Evolutionary conservation across 164 flowering plant genomes (phyloP), one percentile per base, ranked within the genome.

Genomic region (Liquidambar formosana): DNA sequence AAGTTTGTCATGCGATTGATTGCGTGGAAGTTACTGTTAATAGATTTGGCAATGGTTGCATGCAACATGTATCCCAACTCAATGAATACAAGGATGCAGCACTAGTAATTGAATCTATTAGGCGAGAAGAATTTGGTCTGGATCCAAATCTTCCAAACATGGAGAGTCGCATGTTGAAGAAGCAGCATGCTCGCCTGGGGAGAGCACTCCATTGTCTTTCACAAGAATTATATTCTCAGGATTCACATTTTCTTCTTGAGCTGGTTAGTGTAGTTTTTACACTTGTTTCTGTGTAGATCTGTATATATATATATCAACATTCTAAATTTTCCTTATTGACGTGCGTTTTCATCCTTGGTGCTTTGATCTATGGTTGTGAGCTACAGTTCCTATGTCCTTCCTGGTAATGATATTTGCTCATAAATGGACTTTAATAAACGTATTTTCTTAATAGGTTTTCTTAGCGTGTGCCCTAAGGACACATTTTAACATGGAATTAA

Each of bases 171-270:
- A 78, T 96, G 84, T 73, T 96, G 72, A 77, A 79, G 78, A 96
- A 93, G 84, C 99, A 96, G 74, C 99, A 96, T 89, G 97, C 97
- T 72, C 92, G 97, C 28, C 78, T 93, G 38, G 98, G 99, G 61
- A 86, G 97, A 80, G 97, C 98, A 19, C 91, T 96, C 65, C 94
- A 89, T 66, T 93, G 98, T 78, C 97, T 96, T 64, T 91, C 99
- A 2, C 92, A 90, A 64, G 97, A 93, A 72, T 77, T 96, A 65
- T 96, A 96, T 77, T 96, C 98, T 53, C 95, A 96, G 73, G 99
- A 96, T 84, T 96, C 99, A 49, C 99, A 96, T 82, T 91, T 95
- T 81, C 86, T 96, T 67, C 92, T 96, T 68, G 99, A 96, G 82
- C 86, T 96, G 82, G 98, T 93, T 77, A 80, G 85, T 73, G 12